These are phyloP conservation scores for Thielaviopsis punctulata DNA, from an alignment of 2,329 filamentous ascomycete genomes.

Conservation along the genomic window DNA sequence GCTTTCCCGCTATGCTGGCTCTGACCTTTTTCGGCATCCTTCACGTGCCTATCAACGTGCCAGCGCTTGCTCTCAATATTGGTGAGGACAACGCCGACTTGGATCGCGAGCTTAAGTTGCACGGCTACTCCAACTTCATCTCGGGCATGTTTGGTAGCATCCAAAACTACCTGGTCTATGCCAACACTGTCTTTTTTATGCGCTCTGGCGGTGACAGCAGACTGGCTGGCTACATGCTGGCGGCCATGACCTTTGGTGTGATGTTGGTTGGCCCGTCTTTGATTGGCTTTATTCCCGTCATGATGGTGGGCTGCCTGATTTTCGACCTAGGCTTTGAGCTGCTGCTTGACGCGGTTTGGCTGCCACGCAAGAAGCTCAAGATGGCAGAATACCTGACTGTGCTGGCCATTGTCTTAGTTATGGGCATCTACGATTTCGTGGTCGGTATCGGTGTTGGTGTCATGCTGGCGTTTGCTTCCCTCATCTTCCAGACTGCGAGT, in stretches of 20 bases:
- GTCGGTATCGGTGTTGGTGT: constrained; percentile 86
- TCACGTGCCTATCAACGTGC: constrained; percentile 95
- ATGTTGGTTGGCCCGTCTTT: constrained; percentile 73
- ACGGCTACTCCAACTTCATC: constrained; percentile 81
- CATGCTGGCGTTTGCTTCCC: constrained; percentile 73
- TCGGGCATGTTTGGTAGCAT: constrained; percentile 81
- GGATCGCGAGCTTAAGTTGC: constrained; percentile 78
- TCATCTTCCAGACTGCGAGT: constrained; percentile 79
- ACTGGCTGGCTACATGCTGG: constrained; percentile 71
- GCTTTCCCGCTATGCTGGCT: constrained; percentile 86
- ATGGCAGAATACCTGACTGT: constrained; percentile 79
- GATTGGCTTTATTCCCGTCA: constrained; percentile 88
- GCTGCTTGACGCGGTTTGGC: constrained; percentile 71
- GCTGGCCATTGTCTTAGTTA: constrained; percentile 75
- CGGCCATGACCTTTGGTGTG: constrained; percentile 59
- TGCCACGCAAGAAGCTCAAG: constrained; percentile 77
- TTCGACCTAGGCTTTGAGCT: constrained; percentile 90
- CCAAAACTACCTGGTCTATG: constrained; percentile 92
- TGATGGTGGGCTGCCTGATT: constrained; percentile 91
- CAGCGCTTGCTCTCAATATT: constrained; percentile 74
- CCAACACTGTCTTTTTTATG: constrained; percentile 95
- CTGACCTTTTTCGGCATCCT: constrained; percentile 94
- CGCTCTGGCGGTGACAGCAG: constrained; percentile 77
- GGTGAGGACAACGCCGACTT: constrained; percentile 86
- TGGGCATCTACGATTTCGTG: constrained; percentile 96